Evolutionary conservation across 306 rosid genomes (phyloP).

Genomic region (Sechiopsis laciniata): DNA sequence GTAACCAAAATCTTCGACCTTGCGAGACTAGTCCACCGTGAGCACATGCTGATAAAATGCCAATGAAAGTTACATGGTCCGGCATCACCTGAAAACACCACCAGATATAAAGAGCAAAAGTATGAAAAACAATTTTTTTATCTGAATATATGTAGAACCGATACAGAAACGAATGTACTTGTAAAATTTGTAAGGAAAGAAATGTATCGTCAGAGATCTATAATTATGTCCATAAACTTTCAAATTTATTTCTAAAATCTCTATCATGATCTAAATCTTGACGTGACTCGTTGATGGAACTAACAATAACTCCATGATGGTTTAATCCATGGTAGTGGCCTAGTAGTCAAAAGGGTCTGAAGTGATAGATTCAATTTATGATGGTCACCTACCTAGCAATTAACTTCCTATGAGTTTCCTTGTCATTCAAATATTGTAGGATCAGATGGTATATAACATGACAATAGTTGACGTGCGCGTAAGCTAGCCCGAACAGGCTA

Average conservation of each 20-base stretch:
- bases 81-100: slow-evolving; percentile 27
- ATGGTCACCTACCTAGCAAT: too few species aligned
- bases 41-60: slow-evolving; percentile 26
- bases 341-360: too few species aligned
- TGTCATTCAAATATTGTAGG: too few species aligned
- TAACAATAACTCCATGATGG: too few species aligned
- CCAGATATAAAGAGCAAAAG: neutral
- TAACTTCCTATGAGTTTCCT: too few species aligned
- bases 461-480: too few species aligned
- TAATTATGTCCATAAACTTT: neutral
- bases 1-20: slow-evolving; percentile 27
- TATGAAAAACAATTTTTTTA: neutral
- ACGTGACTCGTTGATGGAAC: neutral
- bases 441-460: too few species aligned
- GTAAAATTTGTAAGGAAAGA: neutral
- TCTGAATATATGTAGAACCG: neutral
- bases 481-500: neutral
- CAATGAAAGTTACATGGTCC: slow-evolving; percentile 22
- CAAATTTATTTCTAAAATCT: neutral
- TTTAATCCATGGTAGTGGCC: too few species aligned
- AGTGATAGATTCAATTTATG: too few species aligned
- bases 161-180: neutral
- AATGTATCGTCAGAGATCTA: neutral
- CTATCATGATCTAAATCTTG: neutral
- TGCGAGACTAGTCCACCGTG: slow-evolving; percentile 25